Evolutionary conservation across 139 green algal genomes (phyloP).

Genomic region (Chlorella sp.): DNA sequence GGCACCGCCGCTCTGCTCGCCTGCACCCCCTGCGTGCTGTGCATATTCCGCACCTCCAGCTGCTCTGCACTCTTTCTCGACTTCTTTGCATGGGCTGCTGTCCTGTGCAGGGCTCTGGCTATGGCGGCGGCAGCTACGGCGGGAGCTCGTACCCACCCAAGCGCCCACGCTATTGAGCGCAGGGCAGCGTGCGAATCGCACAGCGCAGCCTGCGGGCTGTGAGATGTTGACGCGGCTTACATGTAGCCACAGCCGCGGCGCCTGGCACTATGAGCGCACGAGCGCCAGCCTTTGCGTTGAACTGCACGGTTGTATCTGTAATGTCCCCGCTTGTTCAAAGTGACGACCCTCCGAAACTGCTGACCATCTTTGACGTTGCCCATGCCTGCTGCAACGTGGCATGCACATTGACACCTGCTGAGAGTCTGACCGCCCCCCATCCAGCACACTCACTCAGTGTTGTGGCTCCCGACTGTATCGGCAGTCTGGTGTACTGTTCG

Average conservation of each 20-base stretch:
- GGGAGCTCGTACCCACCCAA: slow-evolving; percentile 14
- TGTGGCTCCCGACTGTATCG: too few relatives aligned
- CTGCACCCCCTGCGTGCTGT: background rate
- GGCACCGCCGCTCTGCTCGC: background rate
- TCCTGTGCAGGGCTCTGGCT: background rate
- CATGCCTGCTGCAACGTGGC: too few relatives aligned
- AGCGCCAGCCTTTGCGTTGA: background rate
- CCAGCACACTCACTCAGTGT: too few relatives aligned
- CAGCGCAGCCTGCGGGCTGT: background rate
- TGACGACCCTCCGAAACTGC: too few relatives aligned
- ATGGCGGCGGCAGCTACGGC: background rate
- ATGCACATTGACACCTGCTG: too few relatives aligned
- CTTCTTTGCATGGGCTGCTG: background rate
- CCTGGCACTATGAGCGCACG: too few relatives aligned
- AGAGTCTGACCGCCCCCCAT: too few relatives aligned
- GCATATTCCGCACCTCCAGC: background rate
- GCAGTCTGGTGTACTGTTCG: too few relatives aligned
- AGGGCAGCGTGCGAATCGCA: background rate
- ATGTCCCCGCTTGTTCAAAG: too few relatives aligned
- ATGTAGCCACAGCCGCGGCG: too few relatives aligned
- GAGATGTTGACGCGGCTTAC: too few relatives aligned
- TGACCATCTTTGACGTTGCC: too few relatives aligned
- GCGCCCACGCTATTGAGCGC: slow-evolving; percentile 20
- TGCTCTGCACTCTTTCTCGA: background rate
- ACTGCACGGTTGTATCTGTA: background rate